A percentile compares a stretch with the other conserved stretches of the same genome.
phyloP scores from a whole-genome alignment of 352 stramenopile genomes.

The Blastocystis sp. region DNA sequence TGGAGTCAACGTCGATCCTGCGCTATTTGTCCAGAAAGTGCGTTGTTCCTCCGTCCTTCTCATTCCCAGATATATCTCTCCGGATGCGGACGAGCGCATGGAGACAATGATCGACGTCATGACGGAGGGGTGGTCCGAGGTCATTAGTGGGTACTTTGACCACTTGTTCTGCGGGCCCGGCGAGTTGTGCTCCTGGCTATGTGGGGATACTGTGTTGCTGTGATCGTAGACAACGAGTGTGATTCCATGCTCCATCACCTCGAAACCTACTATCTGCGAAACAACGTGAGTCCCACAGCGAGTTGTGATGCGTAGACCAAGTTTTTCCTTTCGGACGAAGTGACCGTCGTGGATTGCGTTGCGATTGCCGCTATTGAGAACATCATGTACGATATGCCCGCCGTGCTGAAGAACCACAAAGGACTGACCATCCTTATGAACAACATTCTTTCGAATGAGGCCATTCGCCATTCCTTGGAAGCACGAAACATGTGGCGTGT shows the following conservation, averaged over 20 bases:
- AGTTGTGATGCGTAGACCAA: conserved; percentile 8
- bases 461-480: conserved; percentile 11
- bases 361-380: conserved; percentile 50
- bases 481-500: background rate
- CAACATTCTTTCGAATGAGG: conserved; percentile 23
- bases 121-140: conserved; percentile 50
- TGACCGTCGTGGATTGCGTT: conserved; percentile 52
- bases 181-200: conserved; percentile 21
- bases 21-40: conserved; percentile 71
- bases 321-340: conserved; percentile 53
- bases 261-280: conserved; percentile 15
- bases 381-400: conserved; percentile 48
- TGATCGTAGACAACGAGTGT: conserved; percentile 38
- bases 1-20: conserved; percentile 64
- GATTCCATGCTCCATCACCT: conserved; percentile 33
- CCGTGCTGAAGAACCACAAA: conserved; percentile 29
- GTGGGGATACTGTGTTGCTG: background rate
- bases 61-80: conserved; percentile 42
- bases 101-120: conserved; percentile 42
- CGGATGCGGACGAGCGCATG: conserved; percentile 14
- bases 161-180: conserved; percentile 30
- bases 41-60: background rate
- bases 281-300: background rate
- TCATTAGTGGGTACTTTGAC: conserved; percentile 44
- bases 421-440: conserved; percentile 43